Base-by-base conservation (phyloP, 169 alveolate species). In the Miamiensis avidus region DNA sequence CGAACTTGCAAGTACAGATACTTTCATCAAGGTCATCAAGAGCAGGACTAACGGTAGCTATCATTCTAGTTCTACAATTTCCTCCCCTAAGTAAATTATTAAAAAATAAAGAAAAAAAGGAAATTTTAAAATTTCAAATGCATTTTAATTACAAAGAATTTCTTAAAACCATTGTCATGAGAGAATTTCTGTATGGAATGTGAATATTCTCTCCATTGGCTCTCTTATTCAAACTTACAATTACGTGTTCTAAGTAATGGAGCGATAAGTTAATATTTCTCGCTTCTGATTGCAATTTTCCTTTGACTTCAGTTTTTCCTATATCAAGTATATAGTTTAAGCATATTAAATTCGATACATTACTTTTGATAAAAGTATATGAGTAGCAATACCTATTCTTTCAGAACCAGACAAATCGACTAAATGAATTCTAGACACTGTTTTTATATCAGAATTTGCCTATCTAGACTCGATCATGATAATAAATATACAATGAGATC, bases 341-440 rank as follows among this genome's bases (percentile, higher is more conserved):
- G n/a, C n/a, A n/a, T n/a, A n/a, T n/a, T n/a, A n/a, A n/a, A n/a
- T n/a, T n/a, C n/a, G n/a, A n/a, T n/a, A n/a, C n/a, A n/a, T n/a
- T n/a, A n/a, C n/a, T n/a, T n/a, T n/a, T n/a, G n/a, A n/a, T n/a
- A n/a, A n/a, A n/a, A n/a, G n/a, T n/a, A 49, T 49, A 11, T 49
- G 4, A 49, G 20, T 11, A 49, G 4, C 20, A 11, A 11, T 49
- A 65, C 95, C 90, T n/a, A 96, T 96, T 72, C 98, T 92, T 92
- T 98, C 99, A 32, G 98, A 95, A 20, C 99, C 99, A 1, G 99
- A 97, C 64, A 97, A 94, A 93, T 98, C 99, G 20, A 98, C 99
- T 72, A 98, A 89, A 87, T 97, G 98, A 29, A 97, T 88, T 92
- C 96, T 98, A 16, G 98, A 95, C 29, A 96, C 95, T 15, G 98